Evolutionary conservation across 2,329 filamentous ascomycete species (phyloP).

Genomic region (Septoria petroselini): DNA sequence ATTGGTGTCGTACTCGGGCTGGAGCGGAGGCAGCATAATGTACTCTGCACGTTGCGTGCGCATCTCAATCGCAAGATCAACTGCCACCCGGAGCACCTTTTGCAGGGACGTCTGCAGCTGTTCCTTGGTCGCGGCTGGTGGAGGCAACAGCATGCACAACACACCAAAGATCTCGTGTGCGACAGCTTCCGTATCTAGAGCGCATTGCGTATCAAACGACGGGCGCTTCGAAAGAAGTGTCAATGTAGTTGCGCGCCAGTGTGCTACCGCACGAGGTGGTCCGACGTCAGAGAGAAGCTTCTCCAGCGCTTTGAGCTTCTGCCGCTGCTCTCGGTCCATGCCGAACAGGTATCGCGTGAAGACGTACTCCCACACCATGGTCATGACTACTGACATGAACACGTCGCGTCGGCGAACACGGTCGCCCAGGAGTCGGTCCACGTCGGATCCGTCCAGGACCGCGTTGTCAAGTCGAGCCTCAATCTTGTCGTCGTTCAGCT

Average conservation of each 20-base stretch:
- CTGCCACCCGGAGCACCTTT: conserved; percentile 83
- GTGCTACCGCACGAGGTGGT: conserved; percentile 81
- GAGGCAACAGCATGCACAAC: conserved; percentile 78
- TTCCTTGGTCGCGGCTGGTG: conserved; percentile 73
- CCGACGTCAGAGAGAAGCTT: conserved; percentile 88
- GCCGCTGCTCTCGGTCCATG: conserved; percentile 95
- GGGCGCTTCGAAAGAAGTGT: conserved; percentile 79
- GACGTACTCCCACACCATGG: conserved; percentile 98
- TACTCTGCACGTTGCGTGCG: conserved; percentile 94
- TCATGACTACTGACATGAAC: conserved; percentile 99
- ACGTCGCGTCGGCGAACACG: conserved; percentile 85
- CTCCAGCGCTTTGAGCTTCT: conserved; percentile 94
- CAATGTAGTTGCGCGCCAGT: conserved; percentile 94
- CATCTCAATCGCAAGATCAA: conserved; percentile 93
- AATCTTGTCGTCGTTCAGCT: conserved; percentile 88
- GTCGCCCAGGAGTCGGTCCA: conserved; percentile 82
- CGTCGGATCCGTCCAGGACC: conserved; percentile 89
- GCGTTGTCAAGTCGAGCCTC: conserved; percentile 92
- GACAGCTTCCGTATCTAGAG: conserved; percentile 92
- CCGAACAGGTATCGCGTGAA: conserved; percentile 98
- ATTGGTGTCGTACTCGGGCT: conserved; percentile 90
- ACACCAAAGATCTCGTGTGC: conserved; percentile 85
- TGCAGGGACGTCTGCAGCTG: conserved; percentile 82
- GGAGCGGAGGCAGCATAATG: conserved; percentile 94
- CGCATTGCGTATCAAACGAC: conserved; percentile 76